Conservation (phyloP, 177 flowering plant species). For the Telopea speciosissima region DNA sequence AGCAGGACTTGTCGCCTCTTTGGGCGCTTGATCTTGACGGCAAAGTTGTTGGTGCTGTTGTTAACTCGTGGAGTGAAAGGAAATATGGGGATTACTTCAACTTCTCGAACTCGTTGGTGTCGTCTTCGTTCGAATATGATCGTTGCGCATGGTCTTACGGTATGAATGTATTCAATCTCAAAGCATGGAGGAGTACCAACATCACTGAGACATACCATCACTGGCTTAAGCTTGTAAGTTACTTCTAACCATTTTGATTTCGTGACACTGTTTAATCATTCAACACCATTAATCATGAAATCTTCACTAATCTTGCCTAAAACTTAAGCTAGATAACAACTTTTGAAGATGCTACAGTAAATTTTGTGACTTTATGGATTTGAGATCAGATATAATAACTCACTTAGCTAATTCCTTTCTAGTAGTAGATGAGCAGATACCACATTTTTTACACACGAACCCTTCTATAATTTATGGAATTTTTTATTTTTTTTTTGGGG, state of each 20-base stretch:
- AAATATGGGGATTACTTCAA: slow-evolving; percentile 52
- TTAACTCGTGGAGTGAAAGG: slow-evolving; percentile 38
- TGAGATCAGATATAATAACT: too few species aligned
- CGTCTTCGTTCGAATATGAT: slow-evolving; percentile 30
- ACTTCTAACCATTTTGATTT: background rate
- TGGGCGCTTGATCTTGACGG: slow-evolving; percentile 67
- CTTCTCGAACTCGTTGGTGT: slow-evolving; percentile 46
- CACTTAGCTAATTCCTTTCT: too few species aligned
- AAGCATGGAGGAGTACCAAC: slow-evolving; percentile 59
- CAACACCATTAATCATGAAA: too few species aligned
- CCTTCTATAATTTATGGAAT: too few species aligned
- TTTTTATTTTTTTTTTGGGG: too few species aligned
- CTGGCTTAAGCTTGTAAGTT: slow-evolving; percentile 60
- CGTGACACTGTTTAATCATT: too few species aligned
- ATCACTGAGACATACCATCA: slow-evolving; percentile 46
- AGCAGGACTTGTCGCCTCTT: slow-evolving; percentile 59
- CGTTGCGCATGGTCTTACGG: slow-evolving; percentile 68
- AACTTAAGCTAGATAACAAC: too few species aligned
- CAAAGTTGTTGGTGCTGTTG: slow-evolving; percentile 63
- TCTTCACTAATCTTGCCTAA: too few species aligned
- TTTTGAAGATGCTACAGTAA: too few species aligned
- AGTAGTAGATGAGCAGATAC: too few species aligned
- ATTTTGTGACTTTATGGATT: too few species aligned
- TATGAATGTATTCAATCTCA: slow-evolving; percentile 61
- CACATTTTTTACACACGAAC: too few species aligned